These are phyloP conservation scores for Ceratobasidium theobromae DNA, from an alignment of 1,284 basidiomycete species.

Conservation along the genomic window DNA sequence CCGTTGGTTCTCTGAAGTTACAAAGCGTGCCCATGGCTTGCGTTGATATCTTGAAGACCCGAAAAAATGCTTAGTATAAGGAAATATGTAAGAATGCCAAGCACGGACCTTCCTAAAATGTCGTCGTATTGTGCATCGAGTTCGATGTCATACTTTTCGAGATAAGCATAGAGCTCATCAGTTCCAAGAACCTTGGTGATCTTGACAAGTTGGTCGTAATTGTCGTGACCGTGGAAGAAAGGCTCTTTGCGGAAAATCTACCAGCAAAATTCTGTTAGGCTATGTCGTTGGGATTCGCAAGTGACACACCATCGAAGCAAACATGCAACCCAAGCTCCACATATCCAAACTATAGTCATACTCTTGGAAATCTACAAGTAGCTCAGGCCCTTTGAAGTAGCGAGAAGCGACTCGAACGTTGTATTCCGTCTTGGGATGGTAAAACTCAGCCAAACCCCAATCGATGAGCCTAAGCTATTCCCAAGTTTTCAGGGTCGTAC, in stretches of 20 bases:
- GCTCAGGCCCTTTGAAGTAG: slow-evolving; percentile 98
- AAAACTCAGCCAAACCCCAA: slow-evolving; percentile 99
- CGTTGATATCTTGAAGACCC: slow-evolving; percentile 68
- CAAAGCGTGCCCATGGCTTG: slow-evolving; percentile 93
- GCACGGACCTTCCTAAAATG: slow-evolving; percentile 69
- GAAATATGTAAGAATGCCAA: not conserved
- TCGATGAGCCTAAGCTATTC: slow-evolving; percentile 88
- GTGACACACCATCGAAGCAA: slow-evolving; percentile 89
- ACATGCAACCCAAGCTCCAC: slow-evolving; percentile 99
- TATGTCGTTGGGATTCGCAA: not conserved
- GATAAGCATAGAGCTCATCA: slow-evolving; percentile 87
- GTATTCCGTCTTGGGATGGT: slow-evolving; percentile 96
- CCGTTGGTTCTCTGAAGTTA: slow-evolving; percentile 93
- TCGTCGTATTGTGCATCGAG: slow-evolving; percentile 90
- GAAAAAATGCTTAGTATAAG: not conserved
- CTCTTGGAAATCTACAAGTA: slow-evolving; percentile 97
- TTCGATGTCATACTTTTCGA: slow-evolving; percentile 93
- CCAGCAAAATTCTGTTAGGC: not conserved
- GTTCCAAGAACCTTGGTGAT: slow-evolving; percentile 98
- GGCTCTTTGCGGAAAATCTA: slow-evolving; percentile 99
- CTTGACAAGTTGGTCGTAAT: slow-evolving; percentile 98
- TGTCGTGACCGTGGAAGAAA: slow-evolving; percentile 99
- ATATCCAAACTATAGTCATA: slow-evolving; percentile 97
- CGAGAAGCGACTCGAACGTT: slow-evolving; percentile 97
- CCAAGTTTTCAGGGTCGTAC: not conserved